These are phyloP conservation scores for Aureobasidium sp. DNA, from an alignment of 2,329 filamentous ascomycete genomes.

Conservation along the genomic window DNA sequence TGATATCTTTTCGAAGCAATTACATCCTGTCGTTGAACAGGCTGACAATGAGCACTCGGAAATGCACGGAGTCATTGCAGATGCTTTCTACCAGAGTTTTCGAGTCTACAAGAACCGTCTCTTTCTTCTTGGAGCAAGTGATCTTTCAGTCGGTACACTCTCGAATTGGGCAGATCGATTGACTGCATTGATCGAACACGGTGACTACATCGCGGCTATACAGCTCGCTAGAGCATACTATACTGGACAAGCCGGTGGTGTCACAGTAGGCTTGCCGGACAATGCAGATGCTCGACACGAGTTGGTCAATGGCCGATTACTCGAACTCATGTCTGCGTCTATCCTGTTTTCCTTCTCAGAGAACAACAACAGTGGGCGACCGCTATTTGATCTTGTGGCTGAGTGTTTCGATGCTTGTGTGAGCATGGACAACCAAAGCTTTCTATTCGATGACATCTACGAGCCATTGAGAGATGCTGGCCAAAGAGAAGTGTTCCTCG, in stretches of 20 bases:
- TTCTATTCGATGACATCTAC: slow-evolving; percentile 85
- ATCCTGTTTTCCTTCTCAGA: slow-evolving; percentile 61
- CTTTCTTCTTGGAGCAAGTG: slow-evolving; percentile 89
- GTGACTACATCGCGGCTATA: slow-evolving; percentile 91
- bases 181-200: slow-evolving; percentile 88
- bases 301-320: slow-evolving; percentile 78
- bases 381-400: slow-evolving; percentile 33
- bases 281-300: slow-evolving; percentile 66
- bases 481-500: slow-evolving; percentile 68
- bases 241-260: slow-evolving; percentile 79
- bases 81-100: slow-evolving; percentile 98
- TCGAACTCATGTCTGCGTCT: slow-evolving; percentile 90
- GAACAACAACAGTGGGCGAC: slow-evolving; percentile 44
- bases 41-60: slow-evolving; percentile 78
- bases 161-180: slow-evolving; percentile 97
- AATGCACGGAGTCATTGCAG: slow-evolving; percentile 91
- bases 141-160: slow-evolving; percentile 79
- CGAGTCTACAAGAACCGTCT: slow-evolving; percentile 88
- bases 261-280: slow-evolving; percentile 88
- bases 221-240: slow-evolving; percentile 88
- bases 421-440: slow-evolving; percentile 68
- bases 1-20: slow-evolving; percentile 81
- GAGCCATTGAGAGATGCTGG: slow-evolving; percentile 78
- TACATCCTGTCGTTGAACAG: slow-evolving; percentile 78
- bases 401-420: slow-evolving; percentile 79